Evolutionary conservation across 1,284 basidiomycete genomes (phyloP).

Genomic region (Porogramme epimiltina): DNA sequence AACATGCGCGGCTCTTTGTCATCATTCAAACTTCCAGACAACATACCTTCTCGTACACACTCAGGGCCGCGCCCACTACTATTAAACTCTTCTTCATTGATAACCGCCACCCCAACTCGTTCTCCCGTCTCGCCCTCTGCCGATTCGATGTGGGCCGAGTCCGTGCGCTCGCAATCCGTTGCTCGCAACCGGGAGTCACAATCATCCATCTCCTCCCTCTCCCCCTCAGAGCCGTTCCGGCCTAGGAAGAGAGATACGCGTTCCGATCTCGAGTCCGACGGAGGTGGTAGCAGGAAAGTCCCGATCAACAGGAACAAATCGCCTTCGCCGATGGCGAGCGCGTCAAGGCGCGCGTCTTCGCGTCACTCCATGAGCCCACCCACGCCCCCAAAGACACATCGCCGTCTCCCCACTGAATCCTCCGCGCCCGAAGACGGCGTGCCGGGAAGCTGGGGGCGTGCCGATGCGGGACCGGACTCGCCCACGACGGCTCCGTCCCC

Average conservation of each 20-base stretch:
- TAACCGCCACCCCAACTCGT: conserved; percentile 39
- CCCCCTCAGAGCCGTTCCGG: conserved; percentile 44
- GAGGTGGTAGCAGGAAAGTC: conserved; percentile 52
- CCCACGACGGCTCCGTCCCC: conserved; percentile 43
- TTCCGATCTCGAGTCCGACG: conserved; percentile 60
- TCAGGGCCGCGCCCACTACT: conserved; percentile 56
- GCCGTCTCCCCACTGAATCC: conserved; percentile 23
- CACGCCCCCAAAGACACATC: conserved; percentile 24
- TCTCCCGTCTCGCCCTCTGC: conserved; percentile 41
- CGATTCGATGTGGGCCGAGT: conserved; percentile 49
- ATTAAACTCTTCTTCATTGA: conserved; percentile 48
- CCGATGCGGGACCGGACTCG: conserved; percentile 39
- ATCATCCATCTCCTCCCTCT: conserved; percentile 65
- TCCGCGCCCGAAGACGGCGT: conserved; percentile 20
- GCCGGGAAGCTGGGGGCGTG: conserved; percentile 35
- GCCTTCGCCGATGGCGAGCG: conserved; percentile 71
- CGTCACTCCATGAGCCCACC: conserved; percentile 28
- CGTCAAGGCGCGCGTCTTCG: conserved; percentile 38
- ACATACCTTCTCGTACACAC: conserved; percentile 23
- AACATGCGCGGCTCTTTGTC: conserved; percentile 37
- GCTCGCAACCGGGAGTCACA: conserved; percentile 50
- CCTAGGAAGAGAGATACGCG: conserved; percentile 28
- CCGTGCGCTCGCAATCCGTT: conserved; percentile 43
- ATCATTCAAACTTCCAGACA: conserved; percentile 22
- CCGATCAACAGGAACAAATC: conserved; percentile 61